Percentiles rank a stretch among this genome's conserved stretches.
Conservation (phyloP, 305 asterid species). For the Stenogyne calaminthoides region DNA sequence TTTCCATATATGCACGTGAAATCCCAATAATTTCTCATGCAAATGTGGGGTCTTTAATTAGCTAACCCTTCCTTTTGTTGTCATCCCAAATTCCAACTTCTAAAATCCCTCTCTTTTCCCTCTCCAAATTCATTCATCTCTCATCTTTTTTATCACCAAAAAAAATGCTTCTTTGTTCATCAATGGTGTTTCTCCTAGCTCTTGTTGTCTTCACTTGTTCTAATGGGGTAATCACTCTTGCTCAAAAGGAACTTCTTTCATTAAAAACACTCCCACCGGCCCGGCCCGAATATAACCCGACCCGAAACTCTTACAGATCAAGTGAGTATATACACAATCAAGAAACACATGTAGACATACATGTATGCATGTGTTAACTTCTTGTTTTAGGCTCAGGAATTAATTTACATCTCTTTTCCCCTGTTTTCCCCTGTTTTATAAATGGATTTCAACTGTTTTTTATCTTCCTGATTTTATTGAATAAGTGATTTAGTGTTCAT, state of each 20-base stretch:
- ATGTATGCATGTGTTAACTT: too few relatives aligned
- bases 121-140: conserved; percentile 26
- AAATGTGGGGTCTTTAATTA: conserved; percentile 62
- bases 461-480: not conserved
- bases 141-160: conserved; percentile 2
- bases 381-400: not conserved
- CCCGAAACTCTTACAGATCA: conserved; percentile 47
- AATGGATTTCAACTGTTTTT: conserved; percentile 12
- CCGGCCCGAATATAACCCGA: conserved; percentile 18
- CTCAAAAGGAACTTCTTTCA: conserved; percentile 49
- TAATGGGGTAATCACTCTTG: conserved; percentile 33
- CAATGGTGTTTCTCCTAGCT: conserved; percentile 30
- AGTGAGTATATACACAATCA: conserved; percentile 48
- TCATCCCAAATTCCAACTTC: conserved; percentile 62
- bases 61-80: conserved; percentile 73
- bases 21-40: conserved; percentile 93
- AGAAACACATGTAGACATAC: not conserved
- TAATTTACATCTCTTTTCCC: conserved; percentile 11
- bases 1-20: conserved; percentile 64
- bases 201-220: conserved; percentile 24
- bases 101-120: conserved; percentile 13
- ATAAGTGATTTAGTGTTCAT: not conserved
- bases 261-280: conserved; percentile 39
- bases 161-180: conserved; percentile 35
- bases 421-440: not conserved